These are phyloP conservation scores for Anacardium occidentale DNA, from an alignment of 345 rosid species.

Conservation along the genomic window DNA sequence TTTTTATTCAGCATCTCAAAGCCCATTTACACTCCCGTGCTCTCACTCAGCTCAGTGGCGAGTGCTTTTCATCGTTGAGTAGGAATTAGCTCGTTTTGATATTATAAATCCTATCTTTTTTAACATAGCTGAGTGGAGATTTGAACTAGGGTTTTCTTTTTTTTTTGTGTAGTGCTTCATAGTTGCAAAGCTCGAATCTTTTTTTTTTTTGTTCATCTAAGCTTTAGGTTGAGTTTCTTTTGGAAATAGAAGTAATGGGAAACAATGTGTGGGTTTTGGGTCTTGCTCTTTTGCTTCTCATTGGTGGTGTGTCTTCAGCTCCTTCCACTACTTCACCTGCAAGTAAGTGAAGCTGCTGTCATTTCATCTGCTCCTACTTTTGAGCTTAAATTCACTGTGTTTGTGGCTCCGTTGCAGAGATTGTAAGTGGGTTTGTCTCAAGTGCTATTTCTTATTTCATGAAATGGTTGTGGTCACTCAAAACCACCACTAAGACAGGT, in stretches of 20 bases:
- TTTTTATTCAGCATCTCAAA: background rate
- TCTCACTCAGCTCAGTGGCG: background rate
- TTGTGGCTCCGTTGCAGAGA: constrained; percentile 52
- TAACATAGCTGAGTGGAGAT: constrained; percentile 21
- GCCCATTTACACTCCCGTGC: background rate
- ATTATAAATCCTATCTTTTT: constrained; percentile 6
- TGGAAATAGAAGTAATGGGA: constrained; percentile 40
- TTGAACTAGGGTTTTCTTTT: constrained; percentile 23
- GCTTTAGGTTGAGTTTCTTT: constrained; percentile 12
- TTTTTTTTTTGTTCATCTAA: constrained; percentile 13
- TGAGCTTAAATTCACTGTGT: constrained; percentile 16
- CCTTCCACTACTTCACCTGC: constrained; percentile 73
- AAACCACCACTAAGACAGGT: constrained; percentile 90
- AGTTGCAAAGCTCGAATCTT: constrained; percentile 26
- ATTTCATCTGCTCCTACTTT: constrained; percentile 19
- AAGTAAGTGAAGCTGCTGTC: constrained; percentile 50
- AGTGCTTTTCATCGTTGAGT: background rate
- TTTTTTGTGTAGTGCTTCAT: background rate
- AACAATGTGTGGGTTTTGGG: constrained; percentile 47
- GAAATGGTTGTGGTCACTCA: constrained; percentile 96
- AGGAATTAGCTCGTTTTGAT: background rate
- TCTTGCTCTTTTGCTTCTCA: constrained; percentile 46
- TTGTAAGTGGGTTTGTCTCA: constrained; percentile 70
- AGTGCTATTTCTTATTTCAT: constrained; percentile 62
- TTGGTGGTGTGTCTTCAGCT: constrained; percentile 59